A percentile compares a stretch with the other conserved stretches of the same genome.
These are phyloP conservation scores for Grosmannia huntii DNA, from an alignment of 2,329 filamentous ascomycete species.

Conservation along the genomic window DNA sequence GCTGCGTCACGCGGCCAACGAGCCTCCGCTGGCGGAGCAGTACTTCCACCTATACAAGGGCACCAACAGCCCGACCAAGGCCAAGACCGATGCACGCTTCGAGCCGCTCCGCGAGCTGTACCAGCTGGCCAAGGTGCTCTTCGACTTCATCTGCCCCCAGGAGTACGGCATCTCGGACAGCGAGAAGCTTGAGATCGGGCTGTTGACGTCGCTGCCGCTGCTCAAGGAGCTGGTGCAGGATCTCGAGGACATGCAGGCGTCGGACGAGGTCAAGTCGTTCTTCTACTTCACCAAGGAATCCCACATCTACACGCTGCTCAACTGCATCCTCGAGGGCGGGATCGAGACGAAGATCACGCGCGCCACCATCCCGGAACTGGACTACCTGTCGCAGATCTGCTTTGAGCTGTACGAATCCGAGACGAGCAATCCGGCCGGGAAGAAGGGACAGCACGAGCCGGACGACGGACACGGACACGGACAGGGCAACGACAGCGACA, in stretches of 20 bases:
- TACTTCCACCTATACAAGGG: conserved; percentile 90
- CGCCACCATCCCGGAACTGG: conserved; percentile 88
- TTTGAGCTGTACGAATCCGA: conserved; percentile 97
- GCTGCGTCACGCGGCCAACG: conserved; percentile 27
- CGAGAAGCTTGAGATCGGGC: conserved; percentile 96
- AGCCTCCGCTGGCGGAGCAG: conserved; percentile 48
- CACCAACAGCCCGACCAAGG: conserved; percentile 51
- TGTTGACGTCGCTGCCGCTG: conserved; percentile 83
- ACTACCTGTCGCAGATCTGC: conserved; percentile 94
- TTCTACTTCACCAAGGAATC: conserved; percentile 99
- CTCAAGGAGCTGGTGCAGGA: conserved; percentile 96
- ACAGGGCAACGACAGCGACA: conserved; percentile 20
- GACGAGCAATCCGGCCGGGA: conserved; percentile 38
- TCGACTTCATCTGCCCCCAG: conserved; percentile 96
- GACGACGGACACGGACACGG: not conserved
- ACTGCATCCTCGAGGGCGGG: conserved; percentile 94
- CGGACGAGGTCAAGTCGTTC: conserved; percentile 86
- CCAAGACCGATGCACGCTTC: conserved; percentile 72
- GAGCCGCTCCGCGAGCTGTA: conserved; percentile 88
- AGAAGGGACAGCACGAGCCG: not conserved
- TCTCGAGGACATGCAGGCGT: conserved; percentile 92
- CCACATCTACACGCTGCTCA: conserved; percentile 94
- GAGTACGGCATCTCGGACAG: conserved; percentile 93
- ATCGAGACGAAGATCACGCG: conserved; percentile 95
- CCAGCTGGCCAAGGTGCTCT: conserved; percentile 83